A percentile compares a stretch with the other conserved stretches of the same genome.
Evolutionary conservation across 2,329 filamentous ascomycete species (phyloP).

Genomic region (Periglandula ipomoeae): DNA sequence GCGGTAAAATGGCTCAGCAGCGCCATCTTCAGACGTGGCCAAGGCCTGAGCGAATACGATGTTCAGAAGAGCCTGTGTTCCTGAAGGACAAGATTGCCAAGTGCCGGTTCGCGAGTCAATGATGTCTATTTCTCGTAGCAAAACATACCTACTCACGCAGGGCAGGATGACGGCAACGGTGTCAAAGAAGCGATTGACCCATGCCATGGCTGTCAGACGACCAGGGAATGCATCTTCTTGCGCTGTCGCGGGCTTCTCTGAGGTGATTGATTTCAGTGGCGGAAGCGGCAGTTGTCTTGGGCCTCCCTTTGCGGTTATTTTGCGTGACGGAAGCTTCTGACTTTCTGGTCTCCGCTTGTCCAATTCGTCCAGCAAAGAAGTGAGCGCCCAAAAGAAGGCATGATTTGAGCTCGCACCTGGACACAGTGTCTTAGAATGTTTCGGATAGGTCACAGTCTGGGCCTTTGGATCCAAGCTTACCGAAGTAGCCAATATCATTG

Average conservation of each 20-base stretch:
- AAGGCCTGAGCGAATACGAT: conserved; percentile 21
- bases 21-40: conserved; percentile 11
- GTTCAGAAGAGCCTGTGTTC: conserved; percentile 15
- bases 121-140: conserved; percentile 14
- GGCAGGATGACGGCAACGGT: conserved; percentile 20
- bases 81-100: conserved; percentile 4
- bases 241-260: neutral
- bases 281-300: conserved; percentile 4
- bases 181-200: conserved; percentile 18
- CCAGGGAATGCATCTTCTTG: conserved; percentile 11
- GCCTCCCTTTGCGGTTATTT: neutral
- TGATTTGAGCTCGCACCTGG: conserved; percentile 23
- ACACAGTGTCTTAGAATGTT: neutral
- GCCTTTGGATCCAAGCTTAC: conserved; percentile 7
- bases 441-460: neutral
- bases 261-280: neutral
- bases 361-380: conserved; percentile 16
- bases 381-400: conserved; percentile 19
- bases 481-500: conserved; percentile 19
- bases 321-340: conserved; percentile 7
- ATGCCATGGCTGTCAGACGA: conserved; percentile 11
- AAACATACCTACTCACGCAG: conserved; percentile 14
- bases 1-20: conserved; percentile 19
- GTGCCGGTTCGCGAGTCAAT: conserved; percentile 8
- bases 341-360: conserved; percentile 10